A percentile compares a stretch with the other conserved stretches of the same genome.
Conservation (phyloP, 371 early-diverging fungal genomes). For the Entomophthora muscae region DNA sequence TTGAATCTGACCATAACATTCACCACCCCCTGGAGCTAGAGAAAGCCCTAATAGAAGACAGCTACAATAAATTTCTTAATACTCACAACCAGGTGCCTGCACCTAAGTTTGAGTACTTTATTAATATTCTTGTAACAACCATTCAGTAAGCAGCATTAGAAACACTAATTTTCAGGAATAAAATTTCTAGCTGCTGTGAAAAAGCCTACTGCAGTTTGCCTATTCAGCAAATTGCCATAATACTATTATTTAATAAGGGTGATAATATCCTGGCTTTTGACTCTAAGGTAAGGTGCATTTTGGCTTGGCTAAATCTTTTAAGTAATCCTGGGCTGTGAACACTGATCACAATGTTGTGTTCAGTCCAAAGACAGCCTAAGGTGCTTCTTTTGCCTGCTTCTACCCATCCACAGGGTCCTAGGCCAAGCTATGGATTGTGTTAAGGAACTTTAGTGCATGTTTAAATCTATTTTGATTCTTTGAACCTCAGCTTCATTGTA, state of each 20-base stretch:
- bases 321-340: constrained; percentile 75
- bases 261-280: constrained; percentile 67
- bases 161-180: constrained; percentile 34
- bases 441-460: constrained; percentile 88
- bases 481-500: too few relatives aligned
- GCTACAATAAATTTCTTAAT: too few relatives aligned
- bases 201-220: constrained; percentile 78
- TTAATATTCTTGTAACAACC: constrained; percentile 81
- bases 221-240: constrained; percentile 65
- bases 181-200: constrained; percentile 87
- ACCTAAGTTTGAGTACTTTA: constrained; percentile 76
- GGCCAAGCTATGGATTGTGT: constrained; percentile 74
- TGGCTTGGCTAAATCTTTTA: constrained; percentile 4
- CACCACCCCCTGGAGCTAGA: constrained; percentile 80
- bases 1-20: constrained; percentile 61
- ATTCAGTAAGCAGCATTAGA: constrained; percentile 40
- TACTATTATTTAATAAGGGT: constrained; percentile 64
- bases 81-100: constrained; percentile 70
- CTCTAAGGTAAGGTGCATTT: constrained; percentile 29
- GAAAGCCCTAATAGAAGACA: constrained; percentile 90
- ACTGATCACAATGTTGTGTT: constrained; percentile 67
- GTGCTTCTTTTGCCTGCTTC: constrained; percentile 59
- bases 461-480: too few relatives aligned
- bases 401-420: too few relatives aligned
- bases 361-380: constrained; percentile 22